phyloP scores from a whole-genome alignment of 768 basidiomycete genomes.

The Aureoboletus auriporus region DNA sequence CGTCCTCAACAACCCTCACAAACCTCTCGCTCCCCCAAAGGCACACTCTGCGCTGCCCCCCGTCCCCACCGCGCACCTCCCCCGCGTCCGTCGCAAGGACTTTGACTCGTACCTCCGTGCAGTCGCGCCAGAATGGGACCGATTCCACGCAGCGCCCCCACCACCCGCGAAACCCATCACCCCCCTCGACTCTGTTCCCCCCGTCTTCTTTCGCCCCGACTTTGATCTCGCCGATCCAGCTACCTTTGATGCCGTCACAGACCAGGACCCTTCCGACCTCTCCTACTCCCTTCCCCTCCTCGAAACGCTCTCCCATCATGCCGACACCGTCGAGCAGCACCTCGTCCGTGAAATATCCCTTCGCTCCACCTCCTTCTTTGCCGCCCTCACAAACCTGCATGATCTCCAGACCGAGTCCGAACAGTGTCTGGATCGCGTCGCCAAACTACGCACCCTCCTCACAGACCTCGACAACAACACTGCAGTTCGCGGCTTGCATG shows the following conservation, averaged over 20 bases:
- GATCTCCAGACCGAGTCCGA: conserved; percentile 88
- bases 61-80: conserved; percentile 68
- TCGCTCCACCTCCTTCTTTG: conserved; percentile 92
- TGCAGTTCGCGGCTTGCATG: conserved; percentile 74
- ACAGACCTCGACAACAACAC: conserved; percentile 71
- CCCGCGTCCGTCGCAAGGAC: conserved; percentile 76
- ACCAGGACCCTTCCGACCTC: conserved; percentile 44
- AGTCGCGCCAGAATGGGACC: conserved; percentile 73
- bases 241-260: conserved; percentile 76
- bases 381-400: conserved; percentile 91
- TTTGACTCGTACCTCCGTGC: conserved; percentile 79
- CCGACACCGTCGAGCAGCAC: conserved; percentile 93
- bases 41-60: conserved; percentile 77
- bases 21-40: conserved; percentile 81
- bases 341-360: conserved; percentile 89
- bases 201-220: conserved; percentile 69
- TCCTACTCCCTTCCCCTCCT: conserved; percentile 71
- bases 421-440: conserved; percentile 73
- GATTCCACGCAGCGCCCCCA: conserved; percentile 48
- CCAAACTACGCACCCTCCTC: conserved; percentile 65
- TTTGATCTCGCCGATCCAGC: conserved; percentile 82
- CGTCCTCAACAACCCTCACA: conserved; percentile 87
- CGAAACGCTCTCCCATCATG: conserved; percentile 87
- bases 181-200: conserved; percentile 70
- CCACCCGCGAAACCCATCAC: conserved; percentile 48